Evolutionary conservation across 1,284 basidiomycete species (phyloP).

Genomic region (Pseudozyma flocculosa): DNA sequence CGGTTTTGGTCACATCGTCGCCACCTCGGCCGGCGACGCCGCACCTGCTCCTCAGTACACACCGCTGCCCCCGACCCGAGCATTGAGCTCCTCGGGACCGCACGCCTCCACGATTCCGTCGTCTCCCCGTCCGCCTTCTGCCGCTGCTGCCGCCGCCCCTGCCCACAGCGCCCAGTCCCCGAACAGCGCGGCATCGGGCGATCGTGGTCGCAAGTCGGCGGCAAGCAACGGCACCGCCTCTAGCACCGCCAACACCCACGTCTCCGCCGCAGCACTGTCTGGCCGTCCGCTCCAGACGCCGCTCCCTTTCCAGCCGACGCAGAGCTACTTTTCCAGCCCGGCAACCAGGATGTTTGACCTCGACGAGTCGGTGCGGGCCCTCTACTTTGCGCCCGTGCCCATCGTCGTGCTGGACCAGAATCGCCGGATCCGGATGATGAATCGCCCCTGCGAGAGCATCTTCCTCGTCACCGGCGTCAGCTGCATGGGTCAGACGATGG

Average conservation of each 20-base stretch:
- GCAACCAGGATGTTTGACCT: constrained; percentile 46
- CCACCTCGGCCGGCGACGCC: background rate
- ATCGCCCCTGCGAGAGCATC: constrained; percentile 45
- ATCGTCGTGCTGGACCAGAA: constrained; percentile 47
- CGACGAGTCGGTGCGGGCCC: constrained; percentile 50
- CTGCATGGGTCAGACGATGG: constrained; percentile 42
- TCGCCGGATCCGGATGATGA: constrained; percentile 47
- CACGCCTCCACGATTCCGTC: background rate
- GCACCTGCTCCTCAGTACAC: background rate
- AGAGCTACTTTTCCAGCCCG: background rate
- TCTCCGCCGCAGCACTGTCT: background rate
- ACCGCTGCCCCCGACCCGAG: background rate
- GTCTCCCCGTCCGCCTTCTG: background rate
- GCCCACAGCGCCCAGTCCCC: background rate
- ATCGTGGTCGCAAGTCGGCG: too few species aligned
- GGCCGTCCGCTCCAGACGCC: background rate
- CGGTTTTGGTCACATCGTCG: background rate
- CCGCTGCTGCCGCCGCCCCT: background rate
- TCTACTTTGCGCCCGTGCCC: constrained; percentile 53
- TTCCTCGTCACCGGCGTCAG: constrained; percentile 34
- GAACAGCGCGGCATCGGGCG: too few species aligned
- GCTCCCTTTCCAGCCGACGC: background rate
- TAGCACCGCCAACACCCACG: background rate
- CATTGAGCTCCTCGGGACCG: background rate
- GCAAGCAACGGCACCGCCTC: too few species aligned